Evolutionary conservation across 2,329 filamentous ascomycete species (phyloP), one percentile per base, ranked within the genome.

Genomic region (Coniochaeta ligniaria): DNA sequence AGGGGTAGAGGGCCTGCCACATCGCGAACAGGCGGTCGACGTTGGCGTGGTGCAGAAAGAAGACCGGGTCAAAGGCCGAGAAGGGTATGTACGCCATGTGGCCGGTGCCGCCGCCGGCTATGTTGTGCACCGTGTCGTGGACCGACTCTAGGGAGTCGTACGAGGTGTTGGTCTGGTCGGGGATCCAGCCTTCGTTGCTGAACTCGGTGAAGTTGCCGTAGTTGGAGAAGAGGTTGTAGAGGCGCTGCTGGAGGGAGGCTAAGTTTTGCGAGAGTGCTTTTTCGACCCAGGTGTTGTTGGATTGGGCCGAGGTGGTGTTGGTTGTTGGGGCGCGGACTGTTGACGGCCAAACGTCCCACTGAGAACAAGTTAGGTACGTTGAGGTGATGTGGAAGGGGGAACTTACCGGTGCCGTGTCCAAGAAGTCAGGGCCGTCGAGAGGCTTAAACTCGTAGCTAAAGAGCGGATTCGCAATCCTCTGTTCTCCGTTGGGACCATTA

Each of bases 1-100:
- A 76, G 0, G 88, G 89, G 64, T 95, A 83, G 16, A 95, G 72
- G 1, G 81, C 78, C 74, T 95, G 90, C 90, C 90, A 95, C 63
- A 96, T 82, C 35, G 90, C 84, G 63, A 92, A 84, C 31, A 90
- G 73, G 2, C 91, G 84, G 68, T 96, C 91, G 8, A 92, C 82
- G 72, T 90, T 92, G 63, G 80, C 77, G 67, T 94, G 91, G 67
- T 94, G 90, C 9, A 94, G 74, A 74, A 88, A 90, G 73, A 94
- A 93, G 14, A 91, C 76, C 0, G 91, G 91, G 69, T 96, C 91
- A 69, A 91, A 96, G 0, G 88, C 83, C 1, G 90, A 89, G 66
- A 89, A 88, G 20, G 86, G 84, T 35, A 87, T 84, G 71, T 84
- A 89, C 47, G 82, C 84, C 83, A 90, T 89, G 66, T 91, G 88